phyloP scores from a whole-genome alignment of 2,329 filamentous ascomycete species.

The Ilyonectria mors-panacis region DNA sequence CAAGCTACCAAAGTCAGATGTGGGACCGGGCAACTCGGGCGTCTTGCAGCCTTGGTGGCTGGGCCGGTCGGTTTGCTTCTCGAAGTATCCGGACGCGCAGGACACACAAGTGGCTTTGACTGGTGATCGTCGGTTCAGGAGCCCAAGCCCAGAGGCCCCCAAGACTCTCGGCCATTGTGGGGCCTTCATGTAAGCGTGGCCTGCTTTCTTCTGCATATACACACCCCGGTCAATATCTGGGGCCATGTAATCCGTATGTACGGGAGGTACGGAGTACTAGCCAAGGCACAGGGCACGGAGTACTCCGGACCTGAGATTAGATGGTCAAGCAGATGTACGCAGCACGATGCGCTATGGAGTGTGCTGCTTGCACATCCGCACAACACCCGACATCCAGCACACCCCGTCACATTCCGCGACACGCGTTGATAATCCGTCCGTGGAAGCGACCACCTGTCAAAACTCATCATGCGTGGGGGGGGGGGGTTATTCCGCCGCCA shows the following conservation, averaged over 20 bases:
- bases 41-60: constrained; percentile 34
- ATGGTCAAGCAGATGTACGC: constrained; percentile 18
- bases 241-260: constrained; percentile 4
- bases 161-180: constrained; percentile 32
- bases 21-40: constrained; percentile 30
- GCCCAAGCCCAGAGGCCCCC: constrained; percentile 21
- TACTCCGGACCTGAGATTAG: constrained; percentile 24
- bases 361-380: constrained; percentile 4
- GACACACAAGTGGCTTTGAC: constrained; percentile 7
- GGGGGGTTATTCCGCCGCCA: constrained; percentile 11
- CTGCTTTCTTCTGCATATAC: constrained; percentile 39
- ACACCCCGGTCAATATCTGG: constrained; percentile 34
- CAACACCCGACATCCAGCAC: constrained; percentile 2
- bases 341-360: constrained; percentile 19
- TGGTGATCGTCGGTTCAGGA: constrained; percentile 27
- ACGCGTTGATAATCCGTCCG: constrained; percentile 6
- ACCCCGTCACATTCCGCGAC: constrained; percentile 23
- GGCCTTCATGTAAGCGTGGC: constrained; percentile 40
- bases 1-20: constrained; percentile 28
- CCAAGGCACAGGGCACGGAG: constrained; percentile 12
- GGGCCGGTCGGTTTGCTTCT: constrained; percentile 30
- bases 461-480: constrained; percentile 22
- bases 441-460: constrained; percentile 17
- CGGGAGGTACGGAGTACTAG: constrained; percentile 1
- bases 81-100: constrained; percentile 21